Evolutionary conservation across 1,284 basidiomycete species (phyloP).

Genomic region (Puccinia novopanici): DNA sequence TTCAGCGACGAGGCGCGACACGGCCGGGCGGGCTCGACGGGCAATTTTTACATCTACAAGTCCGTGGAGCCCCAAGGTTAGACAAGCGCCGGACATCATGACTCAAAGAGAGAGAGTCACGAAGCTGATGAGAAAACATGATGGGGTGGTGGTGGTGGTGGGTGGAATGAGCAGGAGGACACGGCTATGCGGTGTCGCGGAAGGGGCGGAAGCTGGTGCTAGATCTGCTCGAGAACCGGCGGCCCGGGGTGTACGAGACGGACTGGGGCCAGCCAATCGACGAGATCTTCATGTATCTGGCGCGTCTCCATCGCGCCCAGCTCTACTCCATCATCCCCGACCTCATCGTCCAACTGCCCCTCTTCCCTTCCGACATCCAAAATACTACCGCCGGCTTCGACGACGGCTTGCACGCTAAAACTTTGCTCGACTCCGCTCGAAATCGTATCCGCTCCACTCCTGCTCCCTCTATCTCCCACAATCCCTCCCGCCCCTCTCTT

Average conservation of each 20-base stretch:
- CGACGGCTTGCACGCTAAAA: conserved; percentile 46
- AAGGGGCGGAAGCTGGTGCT: conserved; percentile 38
- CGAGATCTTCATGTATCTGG: conserved; percentile 45
- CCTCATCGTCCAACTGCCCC: conserved; percentile 34
- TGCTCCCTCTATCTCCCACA: too few relatives aligned
- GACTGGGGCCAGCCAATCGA: conserved; percentile 44
- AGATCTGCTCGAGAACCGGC: conserved; percentile 24
- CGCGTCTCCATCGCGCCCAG: conserved; percentile 14
- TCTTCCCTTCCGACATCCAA: conserved; percentile 45
- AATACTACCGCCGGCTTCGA: conserved; percentile 43
- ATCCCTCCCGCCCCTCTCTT: too few relatives aligned
- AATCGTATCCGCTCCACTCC: background rate
- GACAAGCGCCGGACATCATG: conserved; percentile 24
- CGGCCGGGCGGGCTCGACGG: conserved; percentile 11
- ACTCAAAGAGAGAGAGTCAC: too few relatives aligned
- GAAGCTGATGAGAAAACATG: too few relatives aligned
- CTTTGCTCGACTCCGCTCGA: conserved; percentile 33
- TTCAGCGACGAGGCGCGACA: conserved; percentile 45
- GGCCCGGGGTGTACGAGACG: conserved; percentile 9
- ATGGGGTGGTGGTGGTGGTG: too few relatives aligned
- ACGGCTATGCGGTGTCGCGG: conserved; percentile 40
- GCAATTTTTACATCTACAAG: conserved; percentile 47
- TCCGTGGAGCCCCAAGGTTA: conserved; percentile 49
- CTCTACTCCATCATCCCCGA: conserved; percentile 46
- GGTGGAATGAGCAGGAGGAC: conserved; percentile 47